Evolutionary conservation across 139 green algal species (phyloP).

Genomic region (Chlorella sp.): DNA sequence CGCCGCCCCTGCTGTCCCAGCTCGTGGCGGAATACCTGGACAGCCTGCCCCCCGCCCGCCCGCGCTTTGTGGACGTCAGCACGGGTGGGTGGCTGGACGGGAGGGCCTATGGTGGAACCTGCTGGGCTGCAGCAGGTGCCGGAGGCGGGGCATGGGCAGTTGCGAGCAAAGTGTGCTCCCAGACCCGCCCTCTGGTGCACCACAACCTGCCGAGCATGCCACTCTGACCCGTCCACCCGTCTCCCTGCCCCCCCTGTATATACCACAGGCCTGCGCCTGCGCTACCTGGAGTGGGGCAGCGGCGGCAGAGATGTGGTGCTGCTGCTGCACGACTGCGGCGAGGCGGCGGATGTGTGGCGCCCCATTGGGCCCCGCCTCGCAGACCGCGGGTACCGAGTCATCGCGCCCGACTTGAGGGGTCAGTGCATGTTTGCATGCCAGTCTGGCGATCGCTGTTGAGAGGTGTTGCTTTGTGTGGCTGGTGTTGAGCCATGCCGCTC

Average conservation of each 20-base stretch:
- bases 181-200: neutral
- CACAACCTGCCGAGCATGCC: neutral
- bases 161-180: too few species aligned
- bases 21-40: neutral
- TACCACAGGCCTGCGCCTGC: slow-evolving; percentile 39
- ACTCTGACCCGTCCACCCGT: too few species aligned
- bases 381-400: slow-evolving; percentile 33
- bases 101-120: too few species aligned
- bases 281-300: slow-evolving; percentile 40
- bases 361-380: slow-evolving; percentile 28
- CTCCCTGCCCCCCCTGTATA: too few species aligned
- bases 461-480: too few species aligned
- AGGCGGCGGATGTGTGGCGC: slow-evolving; percentile 29
- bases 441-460: too few species aligned
- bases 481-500: too few species aligned
- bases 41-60: neutral
- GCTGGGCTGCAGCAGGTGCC: too few species aligned
- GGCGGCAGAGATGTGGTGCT: slow-evolving; percentile 38
- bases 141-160: too few species aligned
- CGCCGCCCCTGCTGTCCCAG: neutral
- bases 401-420: slow-evolving; percentile 51
- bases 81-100: neutral
- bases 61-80: slow-evolving; percentile 39
- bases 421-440: neutral
- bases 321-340: slow-evolving; percentile 47